Evolutionary conservation across 2,329 filamentous ascomycete genomes (phyloP).

Genomic region (Helotiales sp.): DNA sequence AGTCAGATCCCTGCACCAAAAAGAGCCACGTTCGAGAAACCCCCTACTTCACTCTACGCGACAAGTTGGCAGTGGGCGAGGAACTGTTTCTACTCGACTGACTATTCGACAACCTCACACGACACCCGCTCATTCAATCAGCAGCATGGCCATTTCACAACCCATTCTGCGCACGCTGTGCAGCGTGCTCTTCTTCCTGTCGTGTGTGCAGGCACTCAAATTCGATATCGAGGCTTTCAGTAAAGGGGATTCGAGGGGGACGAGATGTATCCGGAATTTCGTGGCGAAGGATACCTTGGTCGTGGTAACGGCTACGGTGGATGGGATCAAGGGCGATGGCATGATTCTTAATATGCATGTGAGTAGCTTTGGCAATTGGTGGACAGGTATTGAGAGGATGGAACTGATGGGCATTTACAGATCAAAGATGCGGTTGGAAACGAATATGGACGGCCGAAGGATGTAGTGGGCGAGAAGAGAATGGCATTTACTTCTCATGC

Average conservation of each 20-base stretch:
- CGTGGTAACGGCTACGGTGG: constrained; percentile 88
- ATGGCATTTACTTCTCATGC: constrained; percentile 93
- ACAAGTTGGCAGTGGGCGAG: constrained; percentile 16
- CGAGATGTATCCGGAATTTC: constrained; percentile 96
- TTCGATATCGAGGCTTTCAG: constrained; percentile 83
- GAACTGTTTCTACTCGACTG: constrained; percentile 1
- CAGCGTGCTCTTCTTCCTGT: constrained; percentile 61
- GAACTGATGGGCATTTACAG: constrained; percentile 52
- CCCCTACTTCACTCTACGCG: constrained; percentile 27
- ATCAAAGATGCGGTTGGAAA: constrained; percentile 96
- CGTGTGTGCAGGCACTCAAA: constrained; percentile 74
- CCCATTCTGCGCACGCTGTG: constrained; percentile 63
- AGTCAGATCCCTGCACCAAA: constrained; percentile 25
- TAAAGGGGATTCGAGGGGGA: constrained; percentile 67
- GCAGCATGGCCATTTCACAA: constrained; percentile 55
- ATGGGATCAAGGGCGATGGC: constrained; percentile 87
- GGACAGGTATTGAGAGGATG: constrained; percentile 7
- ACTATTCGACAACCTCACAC: constrained; percentile 26
- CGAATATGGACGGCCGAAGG: constrained; percentile 90
- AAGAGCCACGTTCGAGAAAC: constrained; percentile 37
- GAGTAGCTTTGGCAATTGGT: constrained; percentile 45
- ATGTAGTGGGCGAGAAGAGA: constrained; percentile 80
- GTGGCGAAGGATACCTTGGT: constrained; percentile 90
- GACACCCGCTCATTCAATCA: constrained; percentile 18
- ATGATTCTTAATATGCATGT: constrained; percentile 95